phyloP scores from a whole-genome alignment of 495 filamentous ascomycete species.

The Lepraria neglecta region DNA sequence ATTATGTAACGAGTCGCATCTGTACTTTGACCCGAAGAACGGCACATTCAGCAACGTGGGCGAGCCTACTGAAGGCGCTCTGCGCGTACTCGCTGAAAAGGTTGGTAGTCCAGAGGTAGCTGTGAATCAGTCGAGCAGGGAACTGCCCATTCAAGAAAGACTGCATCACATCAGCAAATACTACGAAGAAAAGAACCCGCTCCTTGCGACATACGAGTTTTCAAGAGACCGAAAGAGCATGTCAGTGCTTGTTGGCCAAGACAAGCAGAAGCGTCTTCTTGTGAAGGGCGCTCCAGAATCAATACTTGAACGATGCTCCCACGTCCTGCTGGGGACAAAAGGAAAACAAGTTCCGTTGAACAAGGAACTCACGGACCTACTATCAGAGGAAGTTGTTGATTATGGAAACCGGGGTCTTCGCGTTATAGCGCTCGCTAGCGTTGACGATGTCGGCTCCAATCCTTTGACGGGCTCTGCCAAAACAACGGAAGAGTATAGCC shows the following conservation, averaged over 20 bases:
- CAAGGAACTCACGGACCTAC: conserved; percentile 56
- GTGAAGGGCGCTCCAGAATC: conserved; percentile 97
- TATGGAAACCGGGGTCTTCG: conserved; percentile 90
- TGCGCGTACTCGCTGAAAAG: conserved; percentile 90
- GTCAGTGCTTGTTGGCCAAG: conserved; percentile 81
- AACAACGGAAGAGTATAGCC: conserved; percentile 72
- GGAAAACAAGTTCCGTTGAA: conserved; percentile 68
- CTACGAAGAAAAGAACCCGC: conserved; percentile 69
- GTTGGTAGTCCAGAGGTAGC: conserved; percentile 63
- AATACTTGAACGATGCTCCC: conserved; percentile 83
- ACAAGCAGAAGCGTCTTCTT: conserved; percentile 66
- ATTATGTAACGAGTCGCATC: conserved; percentile 78
- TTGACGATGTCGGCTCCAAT: conserved; percentile 65
- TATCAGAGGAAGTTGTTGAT: conserved; percentile 72
- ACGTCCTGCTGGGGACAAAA: conserved; percentile 64
- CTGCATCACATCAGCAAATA: conserved; percentile 74
- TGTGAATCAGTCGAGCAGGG: conserved; percentile 48
- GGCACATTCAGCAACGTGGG: conserved; percentile 77
- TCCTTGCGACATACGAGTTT: conserved; percentile 90
- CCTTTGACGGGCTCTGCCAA: conserved; percentile 66
- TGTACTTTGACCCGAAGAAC: conserved; percentile 73
- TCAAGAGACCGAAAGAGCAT: conserved; percentile 98
- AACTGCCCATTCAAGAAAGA: conserved; percentile 48
- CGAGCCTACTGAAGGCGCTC: conserved; percentile 91
- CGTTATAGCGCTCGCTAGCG: conserved; percentile 83